Conservation (phyloP, 1,284 basidiomycete species). For the Puccinia hordei region DNA sequence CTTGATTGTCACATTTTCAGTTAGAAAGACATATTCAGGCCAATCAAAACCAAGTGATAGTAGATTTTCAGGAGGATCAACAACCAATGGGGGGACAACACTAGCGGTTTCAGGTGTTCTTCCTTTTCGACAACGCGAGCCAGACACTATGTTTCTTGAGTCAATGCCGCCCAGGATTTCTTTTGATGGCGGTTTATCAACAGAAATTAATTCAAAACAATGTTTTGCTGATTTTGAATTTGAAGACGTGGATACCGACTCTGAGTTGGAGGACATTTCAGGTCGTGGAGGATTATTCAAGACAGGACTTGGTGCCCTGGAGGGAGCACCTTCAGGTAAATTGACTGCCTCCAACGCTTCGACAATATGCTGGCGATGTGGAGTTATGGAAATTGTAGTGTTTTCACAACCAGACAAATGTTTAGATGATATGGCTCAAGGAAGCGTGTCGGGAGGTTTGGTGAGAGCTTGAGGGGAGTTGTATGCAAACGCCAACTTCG, state of each 20-base stretch:
- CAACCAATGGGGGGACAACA: not conserved
- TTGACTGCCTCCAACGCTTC: too few relatives aligned
- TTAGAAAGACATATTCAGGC: too few relatives aligned
- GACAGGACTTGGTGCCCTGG: too few relatives aligned
- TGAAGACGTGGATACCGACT: too few relatives aligned
- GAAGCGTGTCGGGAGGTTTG: not conserved
- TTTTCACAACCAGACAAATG: not conserved
- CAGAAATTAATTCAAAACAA: not conserved
- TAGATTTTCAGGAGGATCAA: not conserved
- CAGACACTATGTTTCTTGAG: not conserved
- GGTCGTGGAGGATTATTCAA: too few relatives aligned
- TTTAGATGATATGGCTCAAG: not conserved
- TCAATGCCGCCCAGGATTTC: not conserved
- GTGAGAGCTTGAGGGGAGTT: not conserved
- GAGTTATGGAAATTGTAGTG: too few relatives aligned
- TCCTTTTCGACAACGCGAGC: not conserved
- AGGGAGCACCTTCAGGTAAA: too few relatives aligned
- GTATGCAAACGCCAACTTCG: not conserved
- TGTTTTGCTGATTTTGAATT: not conserved
- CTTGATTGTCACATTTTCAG: too few relatives aligned
- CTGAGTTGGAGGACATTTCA: too few relatives aligned
- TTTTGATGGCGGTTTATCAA: not conserved
- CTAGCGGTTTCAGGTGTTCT: not conserved
- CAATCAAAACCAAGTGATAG: not conserved
- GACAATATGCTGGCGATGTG: too few relatives aligned